These are phyloP conservation scores for Macrolepiota albuminosa DNA, from an alignment of 768 basidiomycete genomes.

Conservation along the genomic window DNA sequence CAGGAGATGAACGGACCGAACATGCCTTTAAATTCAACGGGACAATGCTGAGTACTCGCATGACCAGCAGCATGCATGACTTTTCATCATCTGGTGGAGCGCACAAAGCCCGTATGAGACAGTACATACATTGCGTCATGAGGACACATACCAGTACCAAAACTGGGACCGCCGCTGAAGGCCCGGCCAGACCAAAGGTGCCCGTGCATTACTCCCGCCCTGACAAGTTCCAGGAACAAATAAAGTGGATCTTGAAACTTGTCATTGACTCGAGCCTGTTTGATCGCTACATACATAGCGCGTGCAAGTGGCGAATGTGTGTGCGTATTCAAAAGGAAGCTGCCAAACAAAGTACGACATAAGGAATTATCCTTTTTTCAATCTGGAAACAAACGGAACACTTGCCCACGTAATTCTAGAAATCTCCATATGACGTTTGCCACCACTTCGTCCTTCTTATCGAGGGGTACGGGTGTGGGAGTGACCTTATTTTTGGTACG, in stretches of 20 bases:
- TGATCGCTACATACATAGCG: constrained; percentile 84
- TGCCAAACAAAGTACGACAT: constrained; percentile 25
- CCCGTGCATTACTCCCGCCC: constrained; percentile 96
- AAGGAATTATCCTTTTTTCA: constrained; percentile 7
- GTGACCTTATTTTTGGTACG: constrained; percentile 72
- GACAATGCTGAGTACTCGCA: constrained; percentile 94
- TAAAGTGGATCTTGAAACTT: constrained; percentile 98
- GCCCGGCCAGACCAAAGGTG: constrained; percentile 84
- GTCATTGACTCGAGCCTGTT: constrained; percentile 81
- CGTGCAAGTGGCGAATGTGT: constrained; percentile 86
- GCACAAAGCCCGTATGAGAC: constrained; percentile 17
- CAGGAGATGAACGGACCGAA: constrained; percentile 11
- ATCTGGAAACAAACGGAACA: constrained; percentile 5
- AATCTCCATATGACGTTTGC: constrained; percentile 99
- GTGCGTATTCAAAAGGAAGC: constrained; percentile 87
- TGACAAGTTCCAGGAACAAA: constrained; percentile 89
- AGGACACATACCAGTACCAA: constrained; percentile 71
- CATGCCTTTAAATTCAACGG: constrained; percentile 90
- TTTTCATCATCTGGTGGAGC: constrained; percentile 79
- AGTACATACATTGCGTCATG: constrained; percentile 19
- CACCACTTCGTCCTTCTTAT: constrained; percentile 98
- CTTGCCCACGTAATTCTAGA: constrained; percentile 67
- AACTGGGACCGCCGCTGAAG: constrained; percentile 93
- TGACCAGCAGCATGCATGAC: constrained; percentile 90
- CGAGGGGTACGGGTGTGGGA: constrained; percentile 45